Evolutionary conservation across 148 eudicot species (phyloP).

Genomic region (Bassia scoparia): DNA sequence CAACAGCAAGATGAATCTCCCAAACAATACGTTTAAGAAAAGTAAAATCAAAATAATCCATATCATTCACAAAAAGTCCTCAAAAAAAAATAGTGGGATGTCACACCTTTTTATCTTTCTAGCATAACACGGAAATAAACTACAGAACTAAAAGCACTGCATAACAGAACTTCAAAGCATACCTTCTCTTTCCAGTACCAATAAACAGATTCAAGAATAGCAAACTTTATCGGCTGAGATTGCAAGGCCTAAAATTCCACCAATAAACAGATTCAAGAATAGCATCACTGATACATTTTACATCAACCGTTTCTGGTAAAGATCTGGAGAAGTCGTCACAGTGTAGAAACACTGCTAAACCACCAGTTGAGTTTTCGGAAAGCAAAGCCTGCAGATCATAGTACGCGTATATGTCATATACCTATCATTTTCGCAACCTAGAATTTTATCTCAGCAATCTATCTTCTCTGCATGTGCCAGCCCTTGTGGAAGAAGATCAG

Average conservation of each 20-base stretch:
- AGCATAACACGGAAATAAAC: not conserved
- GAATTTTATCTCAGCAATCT: not conserved
- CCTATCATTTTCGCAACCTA: not conserved
- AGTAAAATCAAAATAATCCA: too few species aligned
- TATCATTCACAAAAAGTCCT: not conserved
- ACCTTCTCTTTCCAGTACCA: too few species aligned
- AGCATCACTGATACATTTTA: conserved; percentile 93
- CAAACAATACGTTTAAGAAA: too few species aligned
- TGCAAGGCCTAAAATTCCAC: conserved; percentile 58
- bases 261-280: too few species aligned
- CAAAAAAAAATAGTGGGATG: not conserved
- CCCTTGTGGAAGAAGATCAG: conserved; percentile 89
- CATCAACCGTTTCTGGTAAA: conserved; percentile 61
- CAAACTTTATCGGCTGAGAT: conserved; percentile 50
- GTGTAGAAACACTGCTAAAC: conserved; percentile 74
- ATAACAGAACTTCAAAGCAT: conserved; percentile 17
- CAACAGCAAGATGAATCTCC: too few species aligned
- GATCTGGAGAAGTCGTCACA: conserved; percentile 69
- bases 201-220: conserved; percentile 68
- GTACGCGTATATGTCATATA: not conserved
- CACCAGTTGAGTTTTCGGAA: conserved; percentile 97
- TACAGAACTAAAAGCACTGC: not conserved
- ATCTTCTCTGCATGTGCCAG: conserved; percentile 67
- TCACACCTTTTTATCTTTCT: not conserved
- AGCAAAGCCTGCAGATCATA: conserved; percentile 63